A percentile compares a stretch with the other conserved stretches of the same genome.
Evolutionary conservation across 2,329 filamentous ascomycete genomes (phyloP).

Genomic region (Cordyceps pruinosa): DNA sequence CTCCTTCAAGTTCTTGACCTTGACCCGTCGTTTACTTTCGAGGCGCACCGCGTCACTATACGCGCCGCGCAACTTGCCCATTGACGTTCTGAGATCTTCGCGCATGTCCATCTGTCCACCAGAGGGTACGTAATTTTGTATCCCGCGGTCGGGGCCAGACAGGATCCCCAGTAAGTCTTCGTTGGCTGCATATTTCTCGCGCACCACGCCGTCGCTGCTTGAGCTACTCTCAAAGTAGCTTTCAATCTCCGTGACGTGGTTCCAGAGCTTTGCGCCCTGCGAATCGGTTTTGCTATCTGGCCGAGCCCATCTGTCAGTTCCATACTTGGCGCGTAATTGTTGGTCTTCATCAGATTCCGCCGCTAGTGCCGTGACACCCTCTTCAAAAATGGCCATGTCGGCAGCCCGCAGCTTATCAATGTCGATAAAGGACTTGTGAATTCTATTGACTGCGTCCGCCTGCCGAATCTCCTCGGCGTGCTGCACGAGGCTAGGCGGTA

Average conservation of each 20-base stretch:
- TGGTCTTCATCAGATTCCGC: conserved; percentile 82
- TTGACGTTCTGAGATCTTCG: conserved; percentile 70
- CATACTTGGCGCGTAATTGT: conserved; percentile 66
- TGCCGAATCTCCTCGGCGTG: conserved; percentile 93
- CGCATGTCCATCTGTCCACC: conserved; percentile 74
- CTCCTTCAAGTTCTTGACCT: conserved; percentile 69
- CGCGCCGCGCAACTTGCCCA: conserved; percentile 66
- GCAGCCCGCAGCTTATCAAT: conserved; percentile 82
- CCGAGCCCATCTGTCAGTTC: conserved; percentile 78
- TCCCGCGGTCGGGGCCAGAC: conserved; percentile 68
- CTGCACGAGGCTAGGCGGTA: conserved; percentile 77
- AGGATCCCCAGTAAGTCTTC: conserved; percentile 70
- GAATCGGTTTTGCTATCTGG: conserved; percentile 63
- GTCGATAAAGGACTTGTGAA: conserved; percentile 77
- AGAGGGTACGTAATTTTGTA: conserved; percentile 86
- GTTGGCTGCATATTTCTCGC: conserved; percentile 70
- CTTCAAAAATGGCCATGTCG: conserved; percentile 71
- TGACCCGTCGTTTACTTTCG: conserved; percentile 72
- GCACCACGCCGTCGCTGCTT: conserved; percentile 54
- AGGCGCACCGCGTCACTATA: conserved; percentile 81
- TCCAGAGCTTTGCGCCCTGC: conserved; percentile 61
- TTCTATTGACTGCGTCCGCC: conserved; percentile 71
- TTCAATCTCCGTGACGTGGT: conserved; percentile 69
- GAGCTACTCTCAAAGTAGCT: conserved; percentile 69
- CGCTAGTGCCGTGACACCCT: conserved; percentile 70